Conservation (phyloP, 2,329 filamentous ascomycete genomes). For the Alternaria arbusti region DNA sequence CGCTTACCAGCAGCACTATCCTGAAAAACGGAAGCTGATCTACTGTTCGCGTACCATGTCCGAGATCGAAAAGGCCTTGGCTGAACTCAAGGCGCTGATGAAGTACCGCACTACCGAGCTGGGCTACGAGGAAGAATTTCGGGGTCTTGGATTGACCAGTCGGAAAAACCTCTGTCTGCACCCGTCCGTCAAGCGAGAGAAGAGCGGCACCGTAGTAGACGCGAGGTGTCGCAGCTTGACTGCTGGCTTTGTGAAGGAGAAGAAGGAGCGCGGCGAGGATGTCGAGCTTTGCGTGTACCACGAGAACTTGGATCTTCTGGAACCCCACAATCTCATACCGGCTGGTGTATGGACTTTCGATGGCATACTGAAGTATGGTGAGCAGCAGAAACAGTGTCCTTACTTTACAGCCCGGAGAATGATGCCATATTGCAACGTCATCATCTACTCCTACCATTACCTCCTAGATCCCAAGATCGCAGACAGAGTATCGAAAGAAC, state of each 20-base stretch:
- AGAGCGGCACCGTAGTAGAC: slow-evolving; percentile 92
- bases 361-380: slow-evolving; percentile 84
- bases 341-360: slow-evolving; percentile 97
- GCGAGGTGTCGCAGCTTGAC: slow-evolving; percentile 95
- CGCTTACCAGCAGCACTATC: slow-evolving; percentile 93
- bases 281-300: slow-evolving; percentile 96
- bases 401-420: slow-evolving; percentile 96
- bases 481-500: slow-evolving; percentile 89
- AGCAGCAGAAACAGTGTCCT: slow-evolving; percentile 94
- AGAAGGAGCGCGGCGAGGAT: slow-evolving; percentile 92
- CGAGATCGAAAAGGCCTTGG: slow-evolving; percentile 96
- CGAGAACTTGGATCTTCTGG: slow-evolving; percentile 94
- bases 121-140: slow-evolving; percentile 90
- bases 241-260: slow-evolving; percentile 96
- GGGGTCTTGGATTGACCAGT: slow-evolving; percentile 89
- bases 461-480: slow-evolving; percentile 97
- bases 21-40: slow-evolving; percentile 92
- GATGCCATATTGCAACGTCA: slow-evolving; percentile 99
- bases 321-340: slow-evolving; percentile 92
- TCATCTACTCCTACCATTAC: slow-evolving; percentile 99
- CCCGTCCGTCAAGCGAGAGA: slow-evolving; percentile 93
- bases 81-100: slow-evolving; percentile 91
- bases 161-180: slow-evolving; percentile 97
- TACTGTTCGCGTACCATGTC: slow-evolving; percentile 99
- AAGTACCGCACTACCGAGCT: slow-evolving; percentile 89